Base-by-base conservation (phyloP, 352 stramenopile genomes). In the Pythium apleroticum region DNA sequence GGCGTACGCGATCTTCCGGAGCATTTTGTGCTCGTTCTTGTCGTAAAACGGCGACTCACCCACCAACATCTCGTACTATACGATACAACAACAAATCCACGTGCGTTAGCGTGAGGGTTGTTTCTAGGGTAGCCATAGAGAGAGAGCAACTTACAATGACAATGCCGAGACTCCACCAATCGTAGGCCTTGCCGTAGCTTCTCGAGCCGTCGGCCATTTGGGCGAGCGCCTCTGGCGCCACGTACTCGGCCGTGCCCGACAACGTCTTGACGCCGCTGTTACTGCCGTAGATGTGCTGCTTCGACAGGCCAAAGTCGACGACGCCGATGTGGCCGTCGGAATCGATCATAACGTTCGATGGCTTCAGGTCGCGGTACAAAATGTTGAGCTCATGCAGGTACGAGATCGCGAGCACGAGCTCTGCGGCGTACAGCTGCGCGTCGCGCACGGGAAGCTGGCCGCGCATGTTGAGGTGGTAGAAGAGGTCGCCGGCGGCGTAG, bases 351-450 rank as follows among this genome's bases (percentile, higher is more conserved):
- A 96, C 74, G 71, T 96, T 96, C 12, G 86, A 95, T 20, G 88
- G 88, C 73, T 96, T 96, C 52, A 96, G 68, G 56, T 96, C 88
- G 35, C 88, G 81, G 46, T 96, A 96, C 15, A 96, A 63, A 63
- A 96, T 96, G 75, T 96, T 95, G 30, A 96, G 78, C 63, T 92
- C 84, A 57, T 96, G 88, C 20, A 96, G 73, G 66, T 96, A 96
- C 30, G 88, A 96, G 30, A 96, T 95, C 37, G 88, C 88, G 15
- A 96, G 71, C 60, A 95, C 86, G 10, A 96, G 76, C 68, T 96
- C 88, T n/a, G 88, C 88, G 8, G 73, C 78, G 39, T 96, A 96
- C 7, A 96, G 67, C 49, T 80, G 81, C 3, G 81, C 79, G 45
- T 93, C 84, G 17, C 82, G 80, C 15, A 88, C 52, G 30, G 77